phyloP scores from a whole-genome alignment of 352 stramenopile genomes.

The Pythium phragmiticola region DNA sequence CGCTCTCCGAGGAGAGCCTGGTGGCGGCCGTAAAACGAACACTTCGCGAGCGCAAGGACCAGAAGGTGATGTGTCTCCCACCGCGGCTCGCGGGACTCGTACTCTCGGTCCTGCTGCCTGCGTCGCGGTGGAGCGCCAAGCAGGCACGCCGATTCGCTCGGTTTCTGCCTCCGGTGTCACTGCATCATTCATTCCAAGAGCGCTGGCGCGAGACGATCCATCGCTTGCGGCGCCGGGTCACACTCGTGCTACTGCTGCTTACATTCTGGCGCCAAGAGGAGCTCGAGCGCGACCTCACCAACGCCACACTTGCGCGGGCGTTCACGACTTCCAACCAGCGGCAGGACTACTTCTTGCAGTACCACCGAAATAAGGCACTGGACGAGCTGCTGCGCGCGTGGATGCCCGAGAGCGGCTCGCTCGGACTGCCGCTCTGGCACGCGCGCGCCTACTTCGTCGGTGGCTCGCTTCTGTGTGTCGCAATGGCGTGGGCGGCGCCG shows the following conservation, averaged over 20 bases:
- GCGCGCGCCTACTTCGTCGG: slow-evolving; percentile 35
- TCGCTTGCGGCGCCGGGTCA: slow-evolving; percentile 14
- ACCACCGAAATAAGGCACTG: slow-evolving; percentile 42
- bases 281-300: slow-evolving; percentile 41
- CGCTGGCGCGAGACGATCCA: no score
- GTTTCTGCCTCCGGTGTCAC: no score
- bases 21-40: slow-evolving; percentile 21
- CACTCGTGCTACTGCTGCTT: slow-evolving; percentile 34
- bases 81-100: not conserved
- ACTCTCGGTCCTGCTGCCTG: not conserved
- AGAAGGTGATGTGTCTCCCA: not conserved
- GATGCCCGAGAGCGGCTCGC: slow-evolving; percentile 59
- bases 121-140: not conserved
- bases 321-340: slow-evolving; percentile 30
- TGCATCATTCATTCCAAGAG: no score
- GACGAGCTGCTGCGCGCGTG: slow-evolving; percentile 50
- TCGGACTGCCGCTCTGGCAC: slow-evolving; percentile 53
- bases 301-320: slow-evolving; percentile 33
- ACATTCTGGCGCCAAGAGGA: slow-evolving; percentile 64
- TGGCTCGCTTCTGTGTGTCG: slow-evolving; percentile 27
- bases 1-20: slow-evolving; percentile 32
- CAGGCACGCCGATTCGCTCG: no score
- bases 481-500: slow-evolving; percentile 24
- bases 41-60: slow-evolving; percentile 13
- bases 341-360: slow-evolving; percentile 42